Evolutionary conservation across 2,329 filamentous ascomycete genomes (phyloP).

Genomic region (Fusarium sp.): DNA sequence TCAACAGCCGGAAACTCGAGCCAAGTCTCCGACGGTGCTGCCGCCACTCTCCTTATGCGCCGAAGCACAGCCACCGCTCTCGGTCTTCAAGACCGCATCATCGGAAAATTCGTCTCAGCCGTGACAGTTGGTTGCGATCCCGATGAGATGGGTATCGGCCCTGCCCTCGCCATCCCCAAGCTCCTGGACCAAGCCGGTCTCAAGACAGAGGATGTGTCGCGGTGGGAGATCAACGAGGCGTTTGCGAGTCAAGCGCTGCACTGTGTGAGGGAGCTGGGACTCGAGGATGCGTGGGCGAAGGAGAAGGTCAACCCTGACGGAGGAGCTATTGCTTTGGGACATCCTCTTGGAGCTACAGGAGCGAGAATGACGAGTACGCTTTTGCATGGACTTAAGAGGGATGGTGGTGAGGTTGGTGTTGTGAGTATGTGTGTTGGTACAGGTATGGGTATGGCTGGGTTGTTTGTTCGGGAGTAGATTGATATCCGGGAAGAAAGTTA

Average conservation of each 20-base stretch:
- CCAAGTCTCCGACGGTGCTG: conserved; percentile 90
- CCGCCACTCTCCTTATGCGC: conserved; percentile 85
- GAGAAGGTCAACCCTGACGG: conserved; percentile 89
- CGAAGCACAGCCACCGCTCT: conserved; percentile 80
- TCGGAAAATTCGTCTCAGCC: conserved; percentile 85
- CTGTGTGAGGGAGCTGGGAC: conserved; percentile 75
- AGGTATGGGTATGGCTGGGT: conserved; percentile 43
- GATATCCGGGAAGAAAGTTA: not conserved
- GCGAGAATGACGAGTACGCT: conserved; percentile 82
- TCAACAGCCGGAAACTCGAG: conserved; percentile 88
- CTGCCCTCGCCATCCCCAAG: conserved; percentile 85
- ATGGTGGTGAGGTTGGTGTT: conserved; percentile 80
- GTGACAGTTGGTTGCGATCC: conserved; percentile 81
- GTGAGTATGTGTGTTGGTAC: conserved; percentile 92
- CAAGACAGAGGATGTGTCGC: conserved; percentile 73
- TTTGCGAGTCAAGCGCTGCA: conserved; percentile 75
- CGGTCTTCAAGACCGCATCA: conserved; percentile 74
- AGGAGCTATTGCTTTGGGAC: conserved; percentile 92
- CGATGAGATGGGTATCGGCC: conserved; percentile 94
- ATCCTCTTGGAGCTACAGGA: conserved; percentile 89
- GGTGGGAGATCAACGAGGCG: conserved; percentile 96
- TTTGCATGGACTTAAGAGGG: conserved; percentile 72
- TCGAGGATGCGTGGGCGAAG: conserved; percentile 70
- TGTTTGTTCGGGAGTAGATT: conserved; percentile 39
- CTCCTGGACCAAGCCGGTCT: conserved; percentile 77